phyloP scores from a whole-genome alignment of 768 basidiomycete species.

The Kwoniella sp. region DNA sequence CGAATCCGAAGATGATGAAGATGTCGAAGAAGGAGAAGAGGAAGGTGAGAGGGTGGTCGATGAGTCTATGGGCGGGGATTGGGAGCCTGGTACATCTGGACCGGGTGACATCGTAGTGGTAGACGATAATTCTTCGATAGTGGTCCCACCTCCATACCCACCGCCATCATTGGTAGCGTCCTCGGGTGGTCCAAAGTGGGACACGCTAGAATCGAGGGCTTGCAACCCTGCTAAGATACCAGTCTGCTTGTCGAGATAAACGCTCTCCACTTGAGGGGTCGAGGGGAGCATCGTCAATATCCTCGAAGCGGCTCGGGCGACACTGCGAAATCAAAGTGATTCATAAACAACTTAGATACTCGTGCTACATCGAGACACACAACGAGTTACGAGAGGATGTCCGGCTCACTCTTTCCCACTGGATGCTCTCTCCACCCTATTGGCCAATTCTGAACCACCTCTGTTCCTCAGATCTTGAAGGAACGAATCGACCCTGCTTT shows the following conservation, averaged over 20 bases:
- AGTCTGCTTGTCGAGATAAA: conserved; percentile 64
- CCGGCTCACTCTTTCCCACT: conserved; percentile 45
- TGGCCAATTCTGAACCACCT: conserved; percentile 34
- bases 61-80: conserved; percentile 9
- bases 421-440: conserved; percentile 29
- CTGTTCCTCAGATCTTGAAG: conserved; percentile 29
- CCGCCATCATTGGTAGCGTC: too few relatives aligned
- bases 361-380: too few relatives aligned
- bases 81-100: neutral
- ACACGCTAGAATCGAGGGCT: conserved; percentile 52
- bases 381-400: too few relatives aligned
- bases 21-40: neutral
- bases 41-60: conserved; percentile 13
- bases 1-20: neutral
- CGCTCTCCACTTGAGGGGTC: conserved; percentile 78
- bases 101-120: conserved; percentile 16
- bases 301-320: conserved; percentile 53
- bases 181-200: too few relatives aligned
- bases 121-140: conserved; percentile 11
- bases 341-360: too few relatives aligned
- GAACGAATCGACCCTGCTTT: conserved; percentile 32
- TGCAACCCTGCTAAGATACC: conserved; percentile 69
- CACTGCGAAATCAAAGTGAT: too few relatives aligned
- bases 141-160: neutral
- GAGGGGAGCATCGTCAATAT: conserved; percentile 91